Base-by-base conservation (phyloP, 1,284 basidiomycete species). In the Kalmanozyma brasiliensis region DNA sequence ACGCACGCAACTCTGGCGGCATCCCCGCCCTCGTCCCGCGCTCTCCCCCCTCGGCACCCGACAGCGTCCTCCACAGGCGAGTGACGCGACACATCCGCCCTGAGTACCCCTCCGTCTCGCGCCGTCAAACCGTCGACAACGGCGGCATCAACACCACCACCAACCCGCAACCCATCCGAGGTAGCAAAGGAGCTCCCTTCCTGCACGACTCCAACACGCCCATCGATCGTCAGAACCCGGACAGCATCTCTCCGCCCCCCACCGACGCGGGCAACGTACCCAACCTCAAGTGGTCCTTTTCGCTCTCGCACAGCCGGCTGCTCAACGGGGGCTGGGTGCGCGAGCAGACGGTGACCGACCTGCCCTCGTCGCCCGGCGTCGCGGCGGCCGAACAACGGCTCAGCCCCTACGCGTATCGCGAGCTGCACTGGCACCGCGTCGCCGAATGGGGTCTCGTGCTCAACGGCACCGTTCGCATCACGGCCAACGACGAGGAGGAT, bases 401-500 rank as follows among this genome's bases (percentile, higher is more conserved):
- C 8, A 33, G 42, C 3, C 42, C 49, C 17, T 52, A 46, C 34
- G 49, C 55, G 2, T 58, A 51, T 32, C 55, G 55, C 17, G 55
- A 58, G 38, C 32, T 58, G 34, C 55, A 58, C 49, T 58, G 55
- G 55, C 55, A 58, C 19, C 38, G 47, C 2, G 56, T 52, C 5
- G 48, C 56, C 37, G 40, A 60, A 20, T 75, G 78, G 74, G 73
- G 71, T 17, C 75, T 75, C 52, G 75, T 75, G 49, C 63, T 82
- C 45, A 76, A 73, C 40, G 76, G 73, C 19, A 73, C 56, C 26
- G 52, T 57, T 29, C 49, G 56, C 80, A 83, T 91, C 34, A 85
- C 88, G 0, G 82, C 87, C 1, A 85, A 91, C 13, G 87, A 89
- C 72, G 53, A 85, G 1, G 82, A 88, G 1, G 89, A 90, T 2